Base-by-base conservation (phyloP, 108 stramenopile species). In the Aurantiochytrium sp. region DNA sequence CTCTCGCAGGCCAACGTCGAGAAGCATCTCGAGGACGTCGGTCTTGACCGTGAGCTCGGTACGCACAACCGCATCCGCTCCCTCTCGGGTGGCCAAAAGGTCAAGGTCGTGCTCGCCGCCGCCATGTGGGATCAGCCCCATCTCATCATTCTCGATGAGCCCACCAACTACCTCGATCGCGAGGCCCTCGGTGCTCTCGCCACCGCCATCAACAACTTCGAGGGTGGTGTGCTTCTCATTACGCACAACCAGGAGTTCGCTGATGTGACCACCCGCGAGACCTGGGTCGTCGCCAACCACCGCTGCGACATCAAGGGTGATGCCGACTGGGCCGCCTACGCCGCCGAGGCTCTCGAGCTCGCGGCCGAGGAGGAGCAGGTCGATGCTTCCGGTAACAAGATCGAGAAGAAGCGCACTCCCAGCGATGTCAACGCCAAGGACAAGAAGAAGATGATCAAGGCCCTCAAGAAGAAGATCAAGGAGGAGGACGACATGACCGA, bases 181-280 rank as follows among this genome's bases (percentile, higher is more conserved):
- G 99, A 99, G 90, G 95, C 95, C 64, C 95, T 99, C 69, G 99
- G 99, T 49, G 99, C 97, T 45, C 95, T 99, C 90, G 98, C 98
- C n/a, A 95, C 95, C 60, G 99, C 97, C 89, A 99, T 99, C 92
- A 96, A 98, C 91, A 91, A 91, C 23, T 99, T 96, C 91, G 98
- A 98, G 69, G 99, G 99, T 88, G 99, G 99, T 90, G 96, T 99
- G 59, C 97, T 99, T 90, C 98, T 99, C 91, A 99, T 99, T 93
- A 94, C 97, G n/a, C 99, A 99, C 96, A 98, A 99, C 97, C 97
- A 97, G 92, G 98, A 99, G 91, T 99, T 99, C 95, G 95, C 97
- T 60, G 95, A 94, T 44, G 95, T 96, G 89, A 95, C 98, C 44
- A 98, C 97, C 90, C 98, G 97, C 45, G 99, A 98, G 93, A 98